Evolutionary conservation across 2,329 filamentous ascomycete genomes (phyloP).

Genomic region (Pleochaeta shiraiana): DNA sequence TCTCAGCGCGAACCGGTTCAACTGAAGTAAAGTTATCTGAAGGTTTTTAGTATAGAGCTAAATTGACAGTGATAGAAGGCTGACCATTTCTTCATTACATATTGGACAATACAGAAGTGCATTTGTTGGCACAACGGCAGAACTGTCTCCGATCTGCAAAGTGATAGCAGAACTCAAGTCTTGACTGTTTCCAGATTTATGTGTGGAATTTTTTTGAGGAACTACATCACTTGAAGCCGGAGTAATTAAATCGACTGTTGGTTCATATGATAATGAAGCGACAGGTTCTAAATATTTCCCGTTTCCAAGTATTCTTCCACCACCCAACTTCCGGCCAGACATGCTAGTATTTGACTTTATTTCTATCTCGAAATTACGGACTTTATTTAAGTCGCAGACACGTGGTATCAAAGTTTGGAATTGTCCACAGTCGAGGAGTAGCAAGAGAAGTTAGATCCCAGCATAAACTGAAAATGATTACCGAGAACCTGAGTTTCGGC

Average conservation of each 20-base stretch:
- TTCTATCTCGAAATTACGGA: too few species aligned
- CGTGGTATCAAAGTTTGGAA: too few species aligned
- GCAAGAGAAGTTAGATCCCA: too few species aligned
- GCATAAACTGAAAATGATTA: too few species aligned
- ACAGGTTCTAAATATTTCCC: conserved; percentile 52
- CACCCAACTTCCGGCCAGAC: conserved; percentile 73
- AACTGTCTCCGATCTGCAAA: conserved; percentile 34
- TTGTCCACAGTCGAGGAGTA: too few species aligned
- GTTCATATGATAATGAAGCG: too few species aligned
- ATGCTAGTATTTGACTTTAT: conserved; percentile 31
- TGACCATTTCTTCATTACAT: conserved; percentile 92
- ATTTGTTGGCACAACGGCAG: conserved; percentile 29
- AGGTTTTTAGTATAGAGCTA: conserved; percentile 11
- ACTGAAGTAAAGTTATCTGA: conserved; percentile 73
- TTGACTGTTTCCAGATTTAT: conserved; percentile 35
- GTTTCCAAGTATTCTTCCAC: conserved; percentile 76
- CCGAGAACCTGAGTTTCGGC: too few species aligned
- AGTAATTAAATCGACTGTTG: conserved; percentile 19
- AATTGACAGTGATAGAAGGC: conserved; percentile 4
- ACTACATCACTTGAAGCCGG: conserved; percentile 29
- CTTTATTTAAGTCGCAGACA: too few species aligned
- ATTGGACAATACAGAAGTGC: conserved; percentile 81
- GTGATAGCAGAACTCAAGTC: conserved; percentile 69
- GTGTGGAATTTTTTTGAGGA: not conserved
- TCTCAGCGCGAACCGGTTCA: conserved; percentile 42